Evolutionary conservation across 1,284 basidiomycete species (phyloP), one percentile per base, ranked within the genome.

Genomic region (Fomitopsis betulina): DNA sequence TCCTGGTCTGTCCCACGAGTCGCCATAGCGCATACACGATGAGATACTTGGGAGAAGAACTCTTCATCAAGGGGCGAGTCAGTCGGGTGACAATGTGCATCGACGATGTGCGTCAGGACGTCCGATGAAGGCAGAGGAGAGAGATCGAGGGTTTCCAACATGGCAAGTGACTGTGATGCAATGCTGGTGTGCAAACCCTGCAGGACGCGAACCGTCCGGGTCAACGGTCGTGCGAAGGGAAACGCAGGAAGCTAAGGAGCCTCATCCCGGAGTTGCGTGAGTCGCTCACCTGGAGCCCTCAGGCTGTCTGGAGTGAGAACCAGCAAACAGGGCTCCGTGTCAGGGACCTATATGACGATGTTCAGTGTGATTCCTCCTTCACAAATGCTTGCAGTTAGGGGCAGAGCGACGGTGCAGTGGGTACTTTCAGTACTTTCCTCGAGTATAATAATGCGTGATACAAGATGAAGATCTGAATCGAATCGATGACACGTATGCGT

Each of bases 81-180:
- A 13, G 89, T 92, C 10, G 91, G 89, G 73, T 93, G 91, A 70
- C 88, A 92, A 64, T 93, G 91, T 2, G 84, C 88, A 68, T 93
- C 90, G 59, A 86, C 77, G 59, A 93, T 70, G 66, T 90, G 88
- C 23, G 70, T 73, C 37, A 90, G 74, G 49, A 91, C 77, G 35
- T 30, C 33, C 8, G 27, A 57, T 13, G 52, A 25, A 23, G 54
- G 58, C 38, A 56, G 51, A 9, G 45, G 53, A 35, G 54, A 33
- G 7, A 54, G 56, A 25, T 43, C 32, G 15, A 27, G 33, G n/a
- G 21, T n/a, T n/a, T 35, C 49, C 17, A 32, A 32, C 49, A 35
- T 50, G 25, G 23, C 23, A 30, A 47, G 25, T 19, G 8, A 12
- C 27, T 8, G 27, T 8, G 27, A 30, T 30, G 27, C 27, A 30